Evolutionary conservation across 2,329 filamentous ascomycete species (phyloP).

Genomic region (Chaetomiaceae sp.): DNA sequence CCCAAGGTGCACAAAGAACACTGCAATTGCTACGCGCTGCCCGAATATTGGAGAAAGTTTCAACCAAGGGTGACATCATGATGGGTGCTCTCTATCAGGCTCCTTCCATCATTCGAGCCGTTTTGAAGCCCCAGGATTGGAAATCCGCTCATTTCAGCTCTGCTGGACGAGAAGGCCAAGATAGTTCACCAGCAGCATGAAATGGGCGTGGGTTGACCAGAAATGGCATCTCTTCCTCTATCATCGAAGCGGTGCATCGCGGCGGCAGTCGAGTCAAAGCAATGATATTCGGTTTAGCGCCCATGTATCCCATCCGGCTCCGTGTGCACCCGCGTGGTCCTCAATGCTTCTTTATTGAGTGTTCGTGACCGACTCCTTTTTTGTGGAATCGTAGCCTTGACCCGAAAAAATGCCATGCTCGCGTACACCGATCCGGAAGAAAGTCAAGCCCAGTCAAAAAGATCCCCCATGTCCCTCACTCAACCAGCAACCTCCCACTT

Average conservation of each 20-base stretch:
- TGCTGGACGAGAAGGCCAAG: not conserved
- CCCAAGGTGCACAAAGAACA: no score
- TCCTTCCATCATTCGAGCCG: no score
- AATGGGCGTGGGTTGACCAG: constrained; percentile 5
- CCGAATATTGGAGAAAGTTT: not conserved
- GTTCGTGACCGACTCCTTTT: constrained; percentile 29
- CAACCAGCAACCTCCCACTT: constrained; percentile 32
- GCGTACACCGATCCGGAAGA: constrained; percentile 35
- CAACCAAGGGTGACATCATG: not conserved
- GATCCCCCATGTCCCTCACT: constrained; percentile 34
- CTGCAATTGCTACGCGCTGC: not conserved
- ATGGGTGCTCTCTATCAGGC: no score
- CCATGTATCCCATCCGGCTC: constrained; percentile 20
- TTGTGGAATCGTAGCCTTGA: constrained; percentile 33
- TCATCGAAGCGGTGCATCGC: constrained; percentile 11
- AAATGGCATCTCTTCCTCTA: constrained; percentile 20
- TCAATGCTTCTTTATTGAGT: constrained; percentile 31
- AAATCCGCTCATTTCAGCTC: not conserved
- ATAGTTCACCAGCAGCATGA: constrained; percentile 2
- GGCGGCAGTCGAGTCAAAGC: constrained; percentile 20
- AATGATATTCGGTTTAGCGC: constrained; percentile 21
- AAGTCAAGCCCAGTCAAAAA: constrained; percentile 36
- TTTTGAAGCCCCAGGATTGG: no score
- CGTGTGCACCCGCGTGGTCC: constrained; percentile 21
- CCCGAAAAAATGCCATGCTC: constrained; percentile 36